Evolutionary conservation across 2,329 filamentous ascomycete species (phyloP), one percentile per base, ranked within the genome.

Genomic region (Scedosporium apiospermum): DNA sequence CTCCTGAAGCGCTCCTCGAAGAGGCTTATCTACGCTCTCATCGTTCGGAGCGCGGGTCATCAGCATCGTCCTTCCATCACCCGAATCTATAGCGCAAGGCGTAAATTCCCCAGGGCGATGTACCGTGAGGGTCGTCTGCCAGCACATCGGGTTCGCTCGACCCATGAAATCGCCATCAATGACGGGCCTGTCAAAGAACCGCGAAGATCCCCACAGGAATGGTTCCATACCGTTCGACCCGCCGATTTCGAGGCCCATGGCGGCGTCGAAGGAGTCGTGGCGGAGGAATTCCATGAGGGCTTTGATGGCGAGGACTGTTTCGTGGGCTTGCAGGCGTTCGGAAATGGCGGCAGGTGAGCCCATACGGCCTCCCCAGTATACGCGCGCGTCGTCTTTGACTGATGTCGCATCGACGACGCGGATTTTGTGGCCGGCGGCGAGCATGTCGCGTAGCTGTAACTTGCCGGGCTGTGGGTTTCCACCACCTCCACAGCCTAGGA

Each of bases 221-320:
- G 81, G 79, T 65, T 84, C 80, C 6, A 88, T 73, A 0, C 86
- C 85, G 66, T 89, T 89, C 4, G 80, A 80, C 5, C 87, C 86
- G 18, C 87, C 86, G 62, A 89, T 86, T 67, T 89, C 86, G 12
- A 88, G 88, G 83, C 64, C 87, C 81, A 44, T 84, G 81, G 18
- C 82, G 78, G 0, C 70, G 69, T n/a, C 72, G 69, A 51, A 76
- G 73, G 58, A 80, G 74, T 38, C 80, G 2, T 80, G 74, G 58
- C 82, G 71, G 49, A 79, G 72, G 66, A 82, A 38, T 3, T 38
- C 34, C 34, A 38, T 38, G 34, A 38, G 34, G 2, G 34, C 34
- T 3, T 38, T 38, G 34, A 38, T 38, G 10, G 34, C 34, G 10
- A 38, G 34, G 34, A 38, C 34, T 3, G 34, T 77, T 68, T 87